Base-by-base conservation (phyloP, 306 rosid genomes). In the Citrullus mucosospermus region DNA sequence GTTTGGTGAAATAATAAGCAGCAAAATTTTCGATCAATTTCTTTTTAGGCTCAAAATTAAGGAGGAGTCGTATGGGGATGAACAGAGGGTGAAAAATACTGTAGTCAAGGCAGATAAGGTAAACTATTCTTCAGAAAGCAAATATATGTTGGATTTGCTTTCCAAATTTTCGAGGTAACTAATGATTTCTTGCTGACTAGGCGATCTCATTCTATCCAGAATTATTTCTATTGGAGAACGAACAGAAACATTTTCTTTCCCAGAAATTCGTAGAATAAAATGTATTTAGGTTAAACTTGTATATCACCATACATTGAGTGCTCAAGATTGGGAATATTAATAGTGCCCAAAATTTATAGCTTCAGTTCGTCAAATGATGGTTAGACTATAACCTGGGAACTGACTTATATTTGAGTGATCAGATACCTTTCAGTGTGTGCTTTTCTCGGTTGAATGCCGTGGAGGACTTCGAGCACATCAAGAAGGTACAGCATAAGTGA, bases 41-140 rank as follows among this genome's bases (percentile, higher is more conserved):
- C 44, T 91, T 58, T 96, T 92, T 63, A 88, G 76, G 89, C 93
- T 96, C 81, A 96, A 92, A 87, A 84, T 96, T 77, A 96, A 92
- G 78, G 99, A 92, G 83, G 99, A 92, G 75, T 60, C 84, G 65
- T 95, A 89, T 81, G 91, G 93, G 1, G 99, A 92, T 34, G 99
- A 96, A 85, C 98, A 91, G 80, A 88, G 89, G 84, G 91, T 92
- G 84, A 96, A 92, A 85, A 88, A 88, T 80, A 92, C 97, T 8
- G 91, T 91, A 43, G 91, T 96, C 28, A 92, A 92, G 91, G 98
- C 91, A 5, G 99, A 92, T 80, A 83, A 80, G 77, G 90, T 92
- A 83, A 82, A 90, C 83, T 81, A 88, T 83, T 84, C 96, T 81
- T 79, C 91, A 4, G 97, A 92, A 84, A 86, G 96, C 86, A 82